These are phyloP conservation scores for Glycine latifolia DNA, from an alignment of 306 rosid species.

Conservation along the genomic window DNA sequence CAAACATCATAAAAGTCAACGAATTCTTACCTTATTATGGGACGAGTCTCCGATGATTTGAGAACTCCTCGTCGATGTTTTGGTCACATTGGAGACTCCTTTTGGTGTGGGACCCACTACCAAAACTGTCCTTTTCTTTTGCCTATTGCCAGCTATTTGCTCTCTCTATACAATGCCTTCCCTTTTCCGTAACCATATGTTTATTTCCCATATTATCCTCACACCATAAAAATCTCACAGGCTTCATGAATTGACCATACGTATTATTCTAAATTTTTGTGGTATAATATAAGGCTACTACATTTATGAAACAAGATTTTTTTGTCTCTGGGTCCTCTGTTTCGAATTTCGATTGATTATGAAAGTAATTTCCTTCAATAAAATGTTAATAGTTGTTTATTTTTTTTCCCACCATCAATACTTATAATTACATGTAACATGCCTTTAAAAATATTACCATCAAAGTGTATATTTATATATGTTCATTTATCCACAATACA, in stretches of 20 bases:
- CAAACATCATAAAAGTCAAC: slow-evolving; percentile 40
- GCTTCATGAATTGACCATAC: neutral
- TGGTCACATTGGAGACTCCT: too few species aligned
- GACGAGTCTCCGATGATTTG: neutral
- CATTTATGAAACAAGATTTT: neutral
- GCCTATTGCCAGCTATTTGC: slow-evolving; percentile 60
- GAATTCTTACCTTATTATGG: neutral
- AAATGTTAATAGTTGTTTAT: too few species aligned
- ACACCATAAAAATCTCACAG: neutral
- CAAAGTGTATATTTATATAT: too few species aligned
- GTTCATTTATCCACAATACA: too few species aligned
- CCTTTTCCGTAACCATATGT: slow-evolving; percentile 36
- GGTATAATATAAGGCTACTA: neutral
- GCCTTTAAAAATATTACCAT: neutral
- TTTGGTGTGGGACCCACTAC: slow-evolving; percentile 51
- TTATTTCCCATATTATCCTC: slow-evolving; percentile 48
- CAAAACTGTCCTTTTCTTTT: slow-evolving; percentile 43
- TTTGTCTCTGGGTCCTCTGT: too few species aligned
- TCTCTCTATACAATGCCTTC: slow-evolving; percentile 28
- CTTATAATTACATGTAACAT: neutral
- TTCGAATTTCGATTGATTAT: too few species aligned
- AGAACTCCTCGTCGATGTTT: too few species aligned
- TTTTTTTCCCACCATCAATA: too few species aligned
- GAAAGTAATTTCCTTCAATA: too few species aligned
- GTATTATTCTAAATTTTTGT: neutral